phyloP scores from a whole-genome alignment of 2,329 filamentous ascomycete genomes.

The Ophiostoma ips region DNA sequence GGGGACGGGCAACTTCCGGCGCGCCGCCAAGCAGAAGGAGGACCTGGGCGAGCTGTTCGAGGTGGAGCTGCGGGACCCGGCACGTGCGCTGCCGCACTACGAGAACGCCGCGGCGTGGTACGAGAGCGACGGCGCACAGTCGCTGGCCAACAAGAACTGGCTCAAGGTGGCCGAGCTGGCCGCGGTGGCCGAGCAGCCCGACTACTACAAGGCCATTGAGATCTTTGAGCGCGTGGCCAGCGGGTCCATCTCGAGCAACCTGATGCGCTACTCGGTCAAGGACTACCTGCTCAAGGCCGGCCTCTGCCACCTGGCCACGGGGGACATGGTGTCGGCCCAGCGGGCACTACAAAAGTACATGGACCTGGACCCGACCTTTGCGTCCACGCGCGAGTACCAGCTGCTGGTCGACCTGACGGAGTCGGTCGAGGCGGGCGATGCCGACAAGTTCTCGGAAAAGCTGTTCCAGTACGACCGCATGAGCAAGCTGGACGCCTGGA shows the following conservation, averaged over 20 bases:
- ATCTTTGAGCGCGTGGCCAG: slow-evolving; percentile 74
- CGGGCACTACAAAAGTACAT: slow-evolving; percentile 71
- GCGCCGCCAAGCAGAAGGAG: slow-evolving; percentile 84
- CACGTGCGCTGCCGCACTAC: slow-evolving; percentile 69
- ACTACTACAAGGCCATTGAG: slow-evolving; percentile 73
- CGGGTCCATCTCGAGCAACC: slow-evolving; percentile 69
- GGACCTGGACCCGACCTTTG: slow-evolving; percentile 66
- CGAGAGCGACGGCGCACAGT: slow-evolving; percentile 70
- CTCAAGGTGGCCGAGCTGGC: slow-evolving; percentile 84
- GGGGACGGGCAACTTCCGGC: slow-evolving; percentile 75
- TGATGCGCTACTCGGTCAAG: slow-evolving; percentile 90
- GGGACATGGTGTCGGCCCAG: slow-evolving; percentile 64
- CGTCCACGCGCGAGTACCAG: slow-evolving; percentile 65
- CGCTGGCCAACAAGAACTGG: slow-evolving; percentile 86
- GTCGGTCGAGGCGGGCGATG: slow-evolving; percentile 62
- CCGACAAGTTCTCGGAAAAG: slow-evolving; percentile 74
- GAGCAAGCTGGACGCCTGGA: slow-evolving; percentile 93
- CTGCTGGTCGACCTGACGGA: slow-evolving; percentile 64
- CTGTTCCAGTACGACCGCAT: slow-evolving; percentile 82
- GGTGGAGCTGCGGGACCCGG: slow-evolving; percentile 62
- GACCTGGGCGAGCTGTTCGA: slow-evolving; percentile 78
- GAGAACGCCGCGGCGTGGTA: slow-evolving; percentile 82
- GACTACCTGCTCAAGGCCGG: slow-evolving; percentile 92
- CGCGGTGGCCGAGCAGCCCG: slow-evolving; percentile 50
- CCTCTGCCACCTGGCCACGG: slow-evolving; percentile 66